These are phyloP conservation scores for Suillus bovinus DNA, from an alignment of 768 basidiomycete species.

Conservation along the genomic window DNA sequence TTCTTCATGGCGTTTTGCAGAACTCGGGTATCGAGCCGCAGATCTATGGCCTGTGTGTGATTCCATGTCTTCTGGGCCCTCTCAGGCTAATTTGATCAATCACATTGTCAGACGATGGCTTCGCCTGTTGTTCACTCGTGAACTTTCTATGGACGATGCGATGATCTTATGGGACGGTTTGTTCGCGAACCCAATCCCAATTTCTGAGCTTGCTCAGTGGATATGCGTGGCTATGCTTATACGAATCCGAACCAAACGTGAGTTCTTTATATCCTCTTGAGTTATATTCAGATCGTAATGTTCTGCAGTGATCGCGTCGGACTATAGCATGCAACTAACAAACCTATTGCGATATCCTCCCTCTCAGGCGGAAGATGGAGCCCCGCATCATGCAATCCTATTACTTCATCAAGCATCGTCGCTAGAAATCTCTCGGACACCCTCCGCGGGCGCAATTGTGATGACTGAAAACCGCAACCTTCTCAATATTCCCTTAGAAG, in stretches of 20 bases:
- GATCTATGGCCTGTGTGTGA: constrained; percentile 89
- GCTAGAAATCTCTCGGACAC: constrained; percentile 71
- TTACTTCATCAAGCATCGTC: constrained; percentile 84
- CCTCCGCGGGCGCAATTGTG: constrained; percentile 74
- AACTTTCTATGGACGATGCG: constrained; percentile 78
- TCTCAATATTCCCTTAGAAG: constrained; percentile 70
- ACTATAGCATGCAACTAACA: constrained; percentile 86
- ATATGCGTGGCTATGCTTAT: constrained; percentile 94
- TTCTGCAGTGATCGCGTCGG: constrained; percentile 73
- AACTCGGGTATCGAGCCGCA: constrained; percentile 90
- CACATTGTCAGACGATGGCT: constrained; percentile 77
- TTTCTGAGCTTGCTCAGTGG: constrained; percentile 79
- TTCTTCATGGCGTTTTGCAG: constrained; percentile 74
- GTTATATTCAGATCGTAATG: constrained; percentile 15
- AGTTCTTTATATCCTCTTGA: constrained; percentile 29
- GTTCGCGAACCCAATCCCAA: constrained; percentile 78
- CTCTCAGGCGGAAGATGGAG: constrained; percentile 34
- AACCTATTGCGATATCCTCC: constrained; percentile 83
- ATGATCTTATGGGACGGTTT: constrained; percentile 96
- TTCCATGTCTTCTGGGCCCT: constrained; percentile 1
- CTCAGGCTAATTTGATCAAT: constrained; percentile 13
- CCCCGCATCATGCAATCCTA: constrained; percentile 60
- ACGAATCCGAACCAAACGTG: constrained; percentile 86
- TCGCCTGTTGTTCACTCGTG: constrained; percentile 89
- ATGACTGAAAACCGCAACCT: constrained; percentile 81